Evolutionary conservation across 768 basidiomycete genomes (phyloP), one percentile per base, ranked within the genome.

Genomic region (Hemileccinum impolitum): DNA sequence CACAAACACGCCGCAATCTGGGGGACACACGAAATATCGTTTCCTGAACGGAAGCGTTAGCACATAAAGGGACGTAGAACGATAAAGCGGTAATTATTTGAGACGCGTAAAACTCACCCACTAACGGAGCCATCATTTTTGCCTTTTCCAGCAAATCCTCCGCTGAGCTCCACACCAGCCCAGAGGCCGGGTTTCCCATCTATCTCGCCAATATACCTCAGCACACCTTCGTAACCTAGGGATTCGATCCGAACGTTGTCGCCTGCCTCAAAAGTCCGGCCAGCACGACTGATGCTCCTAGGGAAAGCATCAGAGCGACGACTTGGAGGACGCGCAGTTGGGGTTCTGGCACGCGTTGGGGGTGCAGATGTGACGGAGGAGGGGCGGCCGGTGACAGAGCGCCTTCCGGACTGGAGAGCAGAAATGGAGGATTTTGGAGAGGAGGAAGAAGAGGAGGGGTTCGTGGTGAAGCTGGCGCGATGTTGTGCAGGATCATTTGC

Each of bases 121-220:
- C 74, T 78, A 5, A 95, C 94, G 39, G 82, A 80, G 30, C 95
- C 95, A 59, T 97, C 82, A 60, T 99, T 99, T 73, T 98, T 99
- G 1, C 95, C 95, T 66, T 88, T 90, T 17, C 95, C 94, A 15
- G 77, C 68, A 63, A 93, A 95, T 6, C 90, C 89, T 31, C 85
- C 86, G 57, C 80, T 73, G 18, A 99, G 75, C 68, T 97, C 91
- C 18, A 99, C 90, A 13, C 95, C 95, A 14, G 90, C 95, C 90
- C 91, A 99, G 6, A 84, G 70, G 4, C 94, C 95, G 3, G 80
- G 75, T 67, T 97, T 97, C 43, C 90, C 90, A 15, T 89, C 85
- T 47, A 96, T 94, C 56, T 81, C 78, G 6, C 95, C 95, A 15
- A 94, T 53, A 68, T 82, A 97, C 52, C 81, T 72, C 38, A 98